Base-by-base conservation (phyloP, 177 flowering plant genomes). In the Vitis hybrid region DNA sequence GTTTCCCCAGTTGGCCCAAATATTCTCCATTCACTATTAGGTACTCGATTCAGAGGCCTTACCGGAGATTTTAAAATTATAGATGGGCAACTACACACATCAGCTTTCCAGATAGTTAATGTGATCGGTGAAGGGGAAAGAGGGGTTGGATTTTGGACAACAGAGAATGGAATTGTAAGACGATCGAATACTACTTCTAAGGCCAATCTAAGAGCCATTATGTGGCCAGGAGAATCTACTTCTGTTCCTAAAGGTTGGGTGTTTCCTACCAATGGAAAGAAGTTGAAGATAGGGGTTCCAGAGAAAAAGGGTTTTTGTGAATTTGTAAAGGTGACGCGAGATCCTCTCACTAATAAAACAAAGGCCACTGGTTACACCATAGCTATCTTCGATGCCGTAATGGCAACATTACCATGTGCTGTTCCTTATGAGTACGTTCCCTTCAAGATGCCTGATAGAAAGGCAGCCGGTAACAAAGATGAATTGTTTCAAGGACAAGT, bases 51-150 rank as follows among this genome's bases (percentile, higher is more conserved):
- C 52, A 75, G 19, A 46, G 88, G 88, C 17, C 52, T 82, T 1
- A 62, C 69, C 3, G 84, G 86, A 9, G 63, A 72, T 0, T 80
- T 82, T 30, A 3, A 46, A 2, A 52, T 79, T 1, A 62, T 70
- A 1, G 30, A 70, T 62, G 77, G 84, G 8, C 77, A 82, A 52
- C 68, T 79, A n/a, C 72, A 40, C 4, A 12, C 80, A 6, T 69
- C 81, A 3, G 63, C 69, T 13, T 79, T 65, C 55, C 56, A 80
- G 51, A 65, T 80, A 32, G 57, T 79, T 5, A 85, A 85, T 56
- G 72, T 84, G 10, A 59, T 55, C 24, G 82, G 77, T 4, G 63
- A 63, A 2, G 58, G 56, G 2, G 63, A 2, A 11, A 58, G 62
- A 35, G 52, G 8, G 1, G 12, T 76, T 40, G 79, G 75, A 21